Percentiles rank a stretch among this genome's conserved stretches.
phyloP scores from a whole-genome alignment of 2,329 filamentous ascomycete genomes.

The Thermomyces lanuginosus region DNA sequence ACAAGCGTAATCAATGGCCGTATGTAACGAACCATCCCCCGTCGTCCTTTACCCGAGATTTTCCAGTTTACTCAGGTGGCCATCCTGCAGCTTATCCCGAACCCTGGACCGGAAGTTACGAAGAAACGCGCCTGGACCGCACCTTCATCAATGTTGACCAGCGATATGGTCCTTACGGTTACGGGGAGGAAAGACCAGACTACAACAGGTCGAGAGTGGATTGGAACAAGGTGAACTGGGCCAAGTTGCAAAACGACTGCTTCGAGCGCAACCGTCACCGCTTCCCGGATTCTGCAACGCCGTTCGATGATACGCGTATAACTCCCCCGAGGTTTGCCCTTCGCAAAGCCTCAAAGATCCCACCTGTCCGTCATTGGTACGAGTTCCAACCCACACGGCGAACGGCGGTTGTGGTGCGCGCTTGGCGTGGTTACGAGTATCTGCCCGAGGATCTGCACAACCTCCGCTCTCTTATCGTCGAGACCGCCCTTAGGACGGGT shows the following conservation, averaged over 20 bases:
- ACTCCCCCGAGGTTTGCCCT: slow-evolving; percentile 4
- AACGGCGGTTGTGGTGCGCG: slow-evolving; percentile 65
- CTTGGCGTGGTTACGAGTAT: slow-evolving; percentile 68
- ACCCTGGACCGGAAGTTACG: slow-evolving; percentile 47
- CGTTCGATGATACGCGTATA: slow-evolving; percentile 2
- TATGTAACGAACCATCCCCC: slow-evolving; percentile 2
- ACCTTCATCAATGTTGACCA: slow-evolving; percentile 54
- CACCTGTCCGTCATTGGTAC: too few relatives aligned
- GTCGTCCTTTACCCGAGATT: background rate
- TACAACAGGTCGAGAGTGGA: slow-evolving; percentile 13
- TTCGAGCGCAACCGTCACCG: slow-evolving; percentile 48
- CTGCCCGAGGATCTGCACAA: slow-evolving; percentile 66
- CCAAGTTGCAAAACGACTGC: slow-evolving; percentile 51
- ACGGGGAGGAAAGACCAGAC: slow-evolving; percentile 16
- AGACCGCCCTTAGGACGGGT: slow-evolving; percentile 56
- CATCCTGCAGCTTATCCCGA: slow-evolving; percentile 35
- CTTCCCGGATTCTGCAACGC: slow-evolving; percentile 24
- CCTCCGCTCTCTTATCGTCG: slow-evolving; percentile 66
- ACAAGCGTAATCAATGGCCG: slow-evolving; percentile 35
- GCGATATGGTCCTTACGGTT: slow-evolving; percentile 44
- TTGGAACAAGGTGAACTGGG: slow-evolving; percentile 56
- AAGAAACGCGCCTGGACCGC: slow-evolving; percentile 43
- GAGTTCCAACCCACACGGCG: slow-evolving; percentile 16
- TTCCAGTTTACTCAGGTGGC: background rate
- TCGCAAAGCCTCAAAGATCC: slow-evolving; percentile 14